Conservation (phyloP, 176 grass and related monocot genomes). For the Tuctoria greenei region DNA sequence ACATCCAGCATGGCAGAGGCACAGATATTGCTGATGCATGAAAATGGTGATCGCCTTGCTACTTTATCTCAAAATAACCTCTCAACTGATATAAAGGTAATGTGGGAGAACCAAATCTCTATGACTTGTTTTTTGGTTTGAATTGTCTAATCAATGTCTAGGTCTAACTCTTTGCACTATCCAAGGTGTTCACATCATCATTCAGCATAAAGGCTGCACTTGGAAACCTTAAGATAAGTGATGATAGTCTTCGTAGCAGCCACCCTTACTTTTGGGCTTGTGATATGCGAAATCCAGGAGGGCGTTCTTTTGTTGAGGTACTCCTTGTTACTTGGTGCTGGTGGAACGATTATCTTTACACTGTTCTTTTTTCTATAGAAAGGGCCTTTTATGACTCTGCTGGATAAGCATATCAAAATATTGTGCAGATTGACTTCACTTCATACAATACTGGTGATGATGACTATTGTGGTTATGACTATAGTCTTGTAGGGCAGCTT, state of each 20-base stretch:
- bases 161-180: slow-evolving; percentile 34
- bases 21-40: slow-evolving; percentile 90
- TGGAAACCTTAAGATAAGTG: slow-evolving; percentile 99
- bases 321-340: slow-evolving; percentile 24
- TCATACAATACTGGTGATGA: slow-evolving; percentile 85
- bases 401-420: slow-evolving; percentile 23
- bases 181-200: slow-evolving; percentile 85
- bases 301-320: slow-evolving; percentile 97
- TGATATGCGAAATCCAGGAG: slow-evolving; percentile 96
- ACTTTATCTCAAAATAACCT: slow-evolving; percentile 96
- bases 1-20: slow-evolving; percentile 91
- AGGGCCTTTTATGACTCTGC: slow-evolving; percentile 17
- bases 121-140: slow-evolving; percentile 19
- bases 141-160: neutral
- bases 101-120: slow-evolving; percentile 2
- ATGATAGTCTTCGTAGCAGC: slow-evolving; percentile 68
- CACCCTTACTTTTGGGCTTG: slow-evolving; percentile 97
- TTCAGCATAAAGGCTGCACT: slow-evolving; percentile 98
- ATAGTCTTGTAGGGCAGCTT: slow-evolving; percentile 79
- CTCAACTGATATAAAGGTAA: slow-evolving; percentile 90
- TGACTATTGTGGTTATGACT: slow-evolving; percentile 91
- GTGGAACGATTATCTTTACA: slow-evolving; percentile 17
- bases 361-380: slow-evolving; percentile 20
- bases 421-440: slow-evolving; percentile 83
- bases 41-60: slow-evolving; percentile 60